Base-by-base conservation (phyloP, 805 yeast species). In the Priceomyces castillae region DNA sequence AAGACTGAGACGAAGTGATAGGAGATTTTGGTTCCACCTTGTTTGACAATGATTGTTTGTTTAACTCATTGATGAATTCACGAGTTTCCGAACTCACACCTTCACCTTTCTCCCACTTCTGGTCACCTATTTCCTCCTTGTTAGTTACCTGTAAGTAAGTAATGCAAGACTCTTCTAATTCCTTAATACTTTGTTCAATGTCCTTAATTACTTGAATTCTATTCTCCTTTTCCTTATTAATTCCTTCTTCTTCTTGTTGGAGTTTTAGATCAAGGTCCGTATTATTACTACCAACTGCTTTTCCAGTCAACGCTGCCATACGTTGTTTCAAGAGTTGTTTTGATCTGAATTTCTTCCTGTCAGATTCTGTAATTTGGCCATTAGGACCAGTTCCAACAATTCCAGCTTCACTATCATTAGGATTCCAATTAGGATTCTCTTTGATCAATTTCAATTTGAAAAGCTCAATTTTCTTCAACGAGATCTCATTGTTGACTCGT, bases 271-370 rank as follows among this genome's bases (percentile, higher is more conserved):
- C 88, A 40, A 80, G 76, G 41, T 73, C 77, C 31, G 80, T 79
- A 52, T 77, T 73, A 2, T 67, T 69, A 34, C 69, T 61, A 25
- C 67, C 67, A 6, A 30, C 34, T 9, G 57, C 39, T 55, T 82
- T 84, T 4, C 97, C 97, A 0, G 97, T 90, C 55, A 92, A 76
- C 3, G 92, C 88, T 22, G 96, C 95, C 95, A 92, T 90, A 52
- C 96, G 78, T 40, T 90, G 86, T 49, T 82, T 81, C 53, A 94
- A 71, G 44, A 82, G 67, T 33, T 92, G 95, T 57, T 86, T 84
- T 34, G 87, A 82, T 52, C 78, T 83, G 31, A 92, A 94, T 54
- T 86, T 85, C 49, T 86, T 78, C 46, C 86, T 77, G 59, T 90
- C 97, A 11, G 80, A 65, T 19, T 87, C 97, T 2, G 97, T 90